Base-by-base conservation (phyloP, 768 basidiomycete genomes). In the Lyophyllum atratum region DNA sequence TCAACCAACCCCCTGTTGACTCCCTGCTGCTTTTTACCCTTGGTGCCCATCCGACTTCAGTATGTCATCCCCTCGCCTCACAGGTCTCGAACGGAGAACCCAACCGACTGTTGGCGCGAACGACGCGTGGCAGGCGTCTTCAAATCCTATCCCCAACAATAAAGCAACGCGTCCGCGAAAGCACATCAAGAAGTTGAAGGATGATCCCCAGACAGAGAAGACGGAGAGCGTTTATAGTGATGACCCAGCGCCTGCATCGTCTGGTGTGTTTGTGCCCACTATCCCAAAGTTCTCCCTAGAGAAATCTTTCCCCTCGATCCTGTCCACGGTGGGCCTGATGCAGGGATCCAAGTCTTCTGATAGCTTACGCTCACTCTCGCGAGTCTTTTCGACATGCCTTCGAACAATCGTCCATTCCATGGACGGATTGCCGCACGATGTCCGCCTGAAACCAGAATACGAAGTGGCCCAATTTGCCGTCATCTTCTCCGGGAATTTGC, bases 271-370 rank as follows among this genome's bases (percentile, higher is more conserved):
- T 45, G 31, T 26, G 5, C 12, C 50, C 46, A 56, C 66, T 19
- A 49, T 53, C 19, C 62, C 60, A 6, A 62, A 46, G 8, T 74
- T 72, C 52, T 55, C 70, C 37, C 65, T 77, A 21, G 70, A 73
- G 24, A 66, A 56, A 37, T 67, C 71, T 6, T 77, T 75, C 55
- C 74, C 76, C 1, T 72, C 74, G 1, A 72, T 79, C 51, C 46
- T 74, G 49, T 55, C 58, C 14, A 65, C 73, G 3, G 58, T 68
- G 21, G 60, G 59, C 0, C 61, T 70, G 49, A 68, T 79, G 46
- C 66, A 65, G 12, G 61, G 62, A 15, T 58, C 68, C 1, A 46
- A 31, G 1, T 51, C 54, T 21, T 26, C 58, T 14, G 37, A 40
- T 10, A 19, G 29, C 49, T 42, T 64, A 0, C 56, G 43, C 33